A percentile compares a stretch with the other conserved stretches of the same genome.
These are phyloP conservation scores for Ceratobasidium sp. DNA, from an alignment of 1,284 basidiomycete genomes.

Conservation along the genomic window DNA sequence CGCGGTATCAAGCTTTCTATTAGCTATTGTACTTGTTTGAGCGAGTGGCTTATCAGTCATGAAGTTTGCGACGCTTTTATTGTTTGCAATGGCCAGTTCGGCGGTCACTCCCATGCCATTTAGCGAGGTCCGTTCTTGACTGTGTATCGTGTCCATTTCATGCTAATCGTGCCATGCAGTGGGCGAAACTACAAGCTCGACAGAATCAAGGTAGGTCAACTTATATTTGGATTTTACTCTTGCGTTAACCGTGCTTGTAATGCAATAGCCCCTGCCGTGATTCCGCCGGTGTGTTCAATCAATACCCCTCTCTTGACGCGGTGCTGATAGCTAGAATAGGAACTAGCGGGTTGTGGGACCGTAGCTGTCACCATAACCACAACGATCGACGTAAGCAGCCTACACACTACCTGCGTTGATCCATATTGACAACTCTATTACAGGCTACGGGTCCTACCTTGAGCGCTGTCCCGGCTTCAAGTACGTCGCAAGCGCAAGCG, in stretches of 20 bases:
- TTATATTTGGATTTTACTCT: not conserved
- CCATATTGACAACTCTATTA: not conserved
- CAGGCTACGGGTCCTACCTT: not conserved
- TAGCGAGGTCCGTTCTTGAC: not conserved
- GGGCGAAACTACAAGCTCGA: not conserved
- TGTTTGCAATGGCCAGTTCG: not conserved
- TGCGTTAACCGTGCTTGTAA: not conserved
- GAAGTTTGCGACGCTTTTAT: not conserved
- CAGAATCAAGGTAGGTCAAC: not conserved
- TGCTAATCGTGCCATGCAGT: not conserved
- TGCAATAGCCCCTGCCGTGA: not conserved
- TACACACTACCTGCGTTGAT: not conserved
- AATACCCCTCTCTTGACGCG: not conserved
- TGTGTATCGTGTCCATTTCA: not conserved
- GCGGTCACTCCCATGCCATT: not conserved
- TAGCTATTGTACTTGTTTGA: not conserved
- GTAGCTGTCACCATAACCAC: conserved; percentile 4
- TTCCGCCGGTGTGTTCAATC: not conserved
- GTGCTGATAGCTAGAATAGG: not conserved
- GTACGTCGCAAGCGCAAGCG: not conserved
- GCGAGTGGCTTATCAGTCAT: not conserved
- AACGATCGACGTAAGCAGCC: not conserved
- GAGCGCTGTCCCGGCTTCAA: not conserved
- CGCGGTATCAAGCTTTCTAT: not conserved
- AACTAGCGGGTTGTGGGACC: not conserved